Evolutionary conservation across 306 rosid species (phyloP), one percentile per base, ranked within the genome.

Genomic region (Lablab purpureus): DNA sequence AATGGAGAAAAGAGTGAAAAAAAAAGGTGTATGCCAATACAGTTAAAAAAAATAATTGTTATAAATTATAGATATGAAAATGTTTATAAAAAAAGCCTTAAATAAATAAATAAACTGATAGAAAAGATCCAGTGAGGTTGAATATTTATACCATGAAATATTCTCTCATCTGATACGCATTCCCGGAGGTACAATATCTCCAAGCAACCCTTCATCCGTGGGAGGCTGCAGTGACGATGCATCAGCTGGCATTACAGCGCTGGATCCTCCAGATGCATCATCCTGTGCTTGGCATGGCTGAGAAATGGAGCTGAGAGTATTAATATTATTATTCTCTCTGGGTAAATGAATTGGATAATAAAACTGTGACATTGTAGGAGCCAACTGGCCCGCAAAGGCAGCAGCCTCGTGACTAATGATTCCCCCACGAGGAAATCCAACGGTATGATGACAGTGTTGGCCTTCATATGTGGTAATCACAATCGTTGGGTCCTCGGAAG

Each of bases 381-480:
- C 59, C 14, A 88, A 81, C 8, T 87, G 91, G 10, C 83, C 56
- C 5, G 77, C 67, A 54, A 83, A 80, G 14, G 83, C 72, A 41
- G 88, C 51, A 36, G 88, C 56, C 64, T 85, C 87, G 1, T 83
- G 95, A 47, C 70, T 78, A 28, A 78, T 41, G 49, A 92, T 18
- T 23, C 94, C 97, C 0, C 87, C 90, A 56, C 98, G 81, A 13
- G 93, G 91, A 76, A 89, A 93, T 37, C 96, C 92, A 71, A 87
- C 89, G 1, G 92, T 90, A 14, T 93, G 97, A 74, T 96, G 99
- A 51, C 98, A 96, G 54, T 96, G 99, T 34, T 93, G 99, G 13
- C 99, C 99, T 86, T 96, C 99, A 12, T 96, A 96, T 19, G 99
- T 96, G 1, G 99, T 96, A 22, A 96, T 91, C 41, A 96, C 99